phyloP scores from a whole-genome alignment of 1,284 basidiomycete species.

The Chiua sp. region DNA sequence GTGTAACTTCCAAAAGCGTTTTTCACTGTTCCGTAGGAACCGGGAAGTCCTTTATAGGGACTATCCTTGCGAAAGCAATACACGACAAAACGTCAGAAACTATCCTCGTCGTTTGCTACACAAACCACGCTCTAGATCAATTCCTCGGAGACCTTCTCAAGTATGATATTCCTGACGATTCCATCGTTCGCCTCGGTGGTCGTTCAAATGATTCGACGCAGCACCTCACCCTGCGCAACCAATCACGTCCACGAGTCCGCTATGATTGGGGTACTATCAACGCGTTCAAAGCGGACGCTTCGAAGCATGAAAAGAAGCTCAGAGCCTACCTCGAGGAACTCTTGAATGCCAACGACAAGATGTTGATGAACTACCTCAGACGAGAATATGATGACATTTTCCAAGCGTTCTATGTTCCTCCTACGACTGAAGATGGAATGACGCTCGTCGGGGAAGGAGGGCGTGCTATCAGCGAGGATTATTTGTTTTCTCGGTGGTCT shows the following conservation, averaged over 20 bases:
- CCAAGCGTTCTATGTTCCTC: slow-evolving; percentile 54
- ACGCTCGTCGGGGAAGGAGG: slow-evolving; percentile 53
- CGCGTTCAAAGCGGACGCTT: not conserved
- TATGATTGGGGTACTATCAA: not conserved
- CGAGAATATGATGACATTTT: slow-evolving; percentile 18
- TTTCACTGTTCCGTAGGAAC: not conserved
- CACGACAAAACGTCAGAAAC: slow-evolving; percentile 49
- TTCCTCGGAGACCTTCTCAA: slow-evolving; percentile 62
- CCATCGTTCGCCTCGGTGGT: slow-evolving; percentile 60
- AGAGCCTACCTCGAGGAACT: not conserved
- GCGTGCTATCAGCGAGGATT: slow-evolving; percentile 30
- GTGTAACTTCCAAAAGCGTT: slow-evolving; percentile 13
- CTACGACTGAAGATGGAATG: slow-evolving; percentile 38
- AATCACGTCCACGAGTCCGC: not conserved
- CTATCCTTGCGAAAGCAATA: slow-evolving; percentile 59
- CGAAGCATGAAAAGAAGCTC: not conserved
- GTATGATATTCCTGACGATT: slow-evolving; percentile 51
- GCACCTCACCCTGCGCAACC: not conserved
- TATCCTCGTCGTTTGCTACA: slow-evolving; percentile 69
- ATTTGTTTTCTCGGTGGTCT: slow-evolving; percentile 55
- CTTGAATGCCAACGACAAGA: not conserved
- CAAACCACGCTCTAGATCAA: slow-evolving; percentile 71
- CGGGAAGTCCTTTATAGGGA: slow-evolving; percentile 65
- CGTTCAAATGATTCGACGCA: slow-evolving; percentile 46
- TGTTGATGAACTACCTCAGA: not conserved